These are phyloP conservation scores for Cladophialophora carrionii DNA, from an alignment of 2,329 filamentous ascomycete species.

Conservation along the genomic window DNA sequence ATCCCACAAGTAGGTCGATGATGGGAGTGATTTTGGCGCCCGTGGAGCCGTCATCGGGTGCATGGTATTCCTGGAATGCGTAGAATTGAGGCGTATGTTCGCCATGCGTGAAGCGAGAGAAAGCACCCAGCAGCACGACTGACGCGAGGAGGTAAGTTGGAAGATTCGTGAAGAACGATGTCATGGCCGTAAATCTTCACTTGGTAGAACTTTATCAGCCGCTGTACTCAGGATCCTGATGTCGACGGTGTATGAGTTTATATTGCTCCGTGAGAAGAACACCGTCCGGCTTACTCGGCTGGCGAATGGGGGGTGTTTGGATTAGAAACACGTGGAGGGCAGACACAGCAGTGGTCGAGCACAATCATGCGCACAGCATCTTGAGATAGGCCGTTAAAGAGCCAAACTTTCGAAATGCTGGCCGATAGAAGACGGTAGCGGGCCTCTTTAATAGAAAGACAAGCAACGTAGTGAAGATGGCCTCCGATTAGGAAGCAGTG, in stretches of 20 bases:
- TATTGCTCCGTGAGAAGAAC: neutral
- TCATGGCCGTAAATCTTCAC: neutral
- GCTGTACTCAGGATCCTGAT: neutral
- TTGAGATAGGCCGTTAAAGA: neutral
- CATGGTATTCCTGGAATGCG: conserved; percentile 29
- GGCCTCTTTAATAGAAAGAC: neutral
- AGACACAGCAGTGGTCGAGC: neutral
- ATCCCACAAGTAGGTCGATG: conserved; percentile 14
- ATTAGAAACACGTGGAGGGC: neutral
- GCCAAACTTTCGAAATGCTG: neutral
- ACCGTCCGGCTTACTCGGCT: neutral
- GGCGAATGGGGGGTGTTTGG: neutral
- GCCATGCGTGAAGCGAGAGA: conserved; percentile 30
- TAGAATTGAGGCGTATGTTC: conserved; percentile 27
- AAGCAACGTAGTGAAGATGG: neutral
- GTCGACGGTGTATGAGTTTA: neutral
- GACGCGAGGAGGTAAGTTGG: conserved; percentile 25
- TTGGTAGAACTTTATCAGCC: neutral
- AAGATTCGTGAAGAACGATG: conserved; percentile 9
- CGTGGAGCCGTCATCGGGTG: conserved; percentile 22
- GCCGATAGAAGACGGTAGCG: neutral
- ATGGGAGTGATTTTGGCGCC: conserved; percentile 16
- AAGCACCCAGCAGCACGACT: conserved; percentile 25
- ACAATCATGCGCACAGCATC: neutral
- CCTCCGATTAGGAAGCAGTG: neutral